These are phyloP conservation scores for Mrakiaceae sp. DNA, from an alignment of 1,284 basidiomycete genomes.

Conservation along the genomic window DNA sequence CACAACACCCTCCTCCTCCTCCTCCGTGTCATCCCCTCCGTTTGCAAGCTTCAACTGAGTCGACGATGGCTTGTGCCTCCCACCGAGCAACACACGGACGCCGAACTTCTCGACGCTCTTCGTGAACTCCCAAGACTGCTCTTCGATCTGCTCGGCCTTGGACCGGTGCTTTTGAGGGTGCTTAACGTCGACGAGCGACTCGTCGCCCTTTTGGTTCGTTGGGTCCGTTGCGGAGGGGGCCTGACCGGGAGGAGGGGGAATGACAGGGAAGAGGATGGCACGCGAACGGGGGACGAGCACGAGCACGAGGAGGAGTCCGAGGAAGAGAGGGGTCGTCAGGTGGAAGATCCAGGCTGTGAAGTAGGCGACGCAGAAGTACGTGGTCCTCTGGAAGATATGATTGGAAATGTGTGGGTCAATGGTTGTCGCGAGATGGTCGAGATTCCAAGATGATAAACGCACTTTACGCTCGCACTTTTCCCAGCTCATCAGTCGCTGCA, in stretches of 20 bases:
- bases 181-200: slow-evolving; percentile 34
- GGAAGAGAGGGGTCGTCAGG: slow-evolving; percentile 35
- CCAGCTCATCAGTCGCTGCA: slow-evolving; percentile 43
- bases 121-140: slow-evolving; percentile 37
- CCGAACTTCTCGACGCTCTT: slow-evolving; percentile 28
- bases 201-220: slow-evolving; percentile 34
- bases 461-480: slow-evolving; percentile 36
- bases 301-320: slow-evolving; percentile 36
- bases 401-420: not conserved
- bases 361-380: slow-evolving; percentile 29
- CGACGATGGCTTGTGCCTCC: slow-evolving; percentile 9
- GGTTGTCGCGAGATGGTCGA: slow-evolving; percentile 26
- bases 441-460: slow-evolving; percentile 31
- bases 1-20: not conserved
- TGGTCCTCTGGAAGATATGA: not conserved
- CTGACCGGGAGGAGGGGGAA: slow-evolving; percentile 30
- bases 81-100: slow-evolving; percentile 1
- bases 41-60: not conserved
- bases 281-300: slow-evolving; percentile 40
- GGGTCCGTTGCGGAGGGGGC: slow-evolving; percentile 37
- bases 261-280: slow-evolving; percentile 42
- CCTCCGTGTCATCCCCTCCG: slow-evolving; percentile 2
- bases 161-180: slow-evolving; percentile 31
- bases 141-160: slow-evolving; percentile 36
- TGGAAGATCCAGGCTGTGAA: slow-evolving; percentile 40